These are phyloP conservation scores for Leishmania arabica DNA, from an alignment of 208 protist genomes.

Conservation along the genomic window DNA sequence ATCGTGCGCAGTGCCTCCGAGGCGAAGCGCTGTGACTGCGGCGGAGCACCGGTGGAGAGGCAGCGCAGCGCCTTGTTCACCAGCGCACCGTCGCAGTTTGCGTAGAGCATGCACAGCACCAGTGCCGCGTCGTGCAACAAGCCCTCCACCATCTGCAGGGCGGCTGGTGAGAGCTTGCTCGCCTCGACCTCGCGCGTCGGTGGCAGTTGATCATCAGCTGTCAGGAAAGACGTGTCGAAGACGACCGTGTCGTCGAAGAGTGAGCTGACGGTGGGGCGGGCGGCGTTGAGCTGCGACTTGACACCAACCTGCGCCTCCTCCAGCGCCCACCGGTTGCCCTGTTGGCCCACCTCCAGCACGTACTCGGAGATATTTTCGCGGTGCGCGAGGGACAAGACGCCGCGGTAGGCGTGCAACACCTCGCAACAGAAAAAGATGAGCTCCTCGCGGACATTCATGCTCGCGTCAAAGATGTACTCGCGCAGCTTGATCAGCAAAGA, in stretches of 20 bases:
- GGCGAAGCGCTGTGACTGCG: slow-evolving; percentile 74
- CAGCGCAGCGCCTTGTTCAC: slow-evolving; percentile 58
- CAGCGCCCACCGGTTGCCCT: slow-evolving; percentile 49
- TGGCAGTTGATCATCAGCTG: slow-evolving; percentile 51
- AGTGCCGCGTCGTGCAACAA: slow-evolving; percentile 84
- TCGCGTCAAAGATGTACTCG: slow-evolving; percentile 79
- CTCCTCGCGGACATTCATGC: slow-evolving; percentile 86
- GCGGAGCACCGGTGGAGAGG: slow-evolving; percentile 40
- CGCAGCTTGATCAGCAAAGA: slow-evolving; percentile 82
- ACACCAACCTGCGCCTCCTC: slow-evolving; percentile 79
- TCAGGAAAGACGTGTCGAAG: slow-evolving; percentile 60
- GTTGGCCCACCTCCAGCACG: slow-evolving; percentile 46
- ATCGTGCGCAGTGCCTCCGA: slow-evolving; percentile 81
- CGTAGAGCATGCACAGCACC: slow-evolving; percentile 73
- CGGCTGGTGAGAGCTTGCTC: slow-evolving; percentile 22
- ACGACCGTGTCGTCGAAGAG: slow-evolving; percentile 73
- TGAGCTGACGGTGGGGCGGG: slow-evolving; percentile 78
- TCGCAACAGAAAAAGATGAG: slow-evolving; percentile 83
- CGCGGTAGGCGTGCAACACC: slow-evolving; percentile 74
- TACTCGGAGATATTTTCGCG: slow-evolving; percentile 52
- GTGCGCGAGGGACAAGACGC: slow-evolving; percentile 25
- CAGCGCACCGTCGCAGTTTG: slow-evolving; percentile 67
- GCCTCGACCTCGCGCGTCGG: slow-evolving; percentile 25
- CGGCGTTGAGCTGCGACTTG: slow-evolving; percentile 72
- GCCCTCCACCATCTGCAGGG: slow-evolving; percentile 46